A percentile compares a stretch with the other conserved stretches of the same genome.
Evolutionary conservation across 768 basidiomycete species (phyloP).

Genomic region (Russula lepida): DNA sequence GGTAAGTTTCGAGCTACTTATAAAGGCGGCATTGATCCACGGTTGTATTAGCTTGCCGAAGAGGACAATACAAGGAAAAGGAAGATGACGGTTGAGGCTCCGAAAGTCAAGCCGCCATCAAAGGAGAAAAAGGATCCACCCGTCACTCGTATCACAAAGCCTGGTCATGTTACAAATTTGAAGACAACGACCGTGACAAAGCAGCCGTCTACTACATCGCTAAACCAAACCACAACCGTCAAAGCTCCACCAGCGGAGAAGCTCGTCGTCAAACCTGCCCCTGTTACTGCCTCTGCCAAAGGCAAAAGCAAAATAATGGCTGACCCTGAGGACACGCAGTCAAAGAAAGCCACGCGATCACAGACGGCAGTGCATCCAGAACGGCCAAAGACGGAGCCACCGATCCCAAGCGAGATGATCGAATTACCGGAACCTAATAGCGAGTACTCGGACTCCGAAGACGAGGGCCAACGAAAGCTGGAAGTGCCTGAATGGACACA

Average conservation of each 20-base stretch:
- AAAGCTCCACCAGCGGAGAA: constrained; percentile 24
- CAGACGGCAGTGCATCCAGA: constrained; percentile 71
- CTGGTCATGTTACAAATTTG: constrained; percentile 23
- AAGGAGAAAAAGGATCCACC: constrained; percentile 39
- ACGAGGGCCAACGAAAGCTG: constrained; percentile 70
- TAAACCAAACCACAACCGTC: constrained; percentile 10
- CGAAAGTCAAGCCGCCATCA: constrained; percentile 41
- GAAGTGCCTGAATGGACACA: constrained; percentile 86
- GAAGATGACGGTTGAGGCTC: constrained; percentile 41
- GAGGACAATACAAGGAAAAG: constrained; percentile 70
- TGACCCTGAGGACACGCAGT: constrained; percentile 38
- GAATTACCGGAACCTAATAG: constrained; percentile 93
- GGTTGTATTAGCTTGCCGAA: constrained; percentile 35
- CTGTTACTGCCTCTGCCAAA: constrained; percentile 32
- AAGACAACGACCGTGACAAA: constrained; percentile 21
- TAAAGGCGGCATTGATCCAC: neutral
- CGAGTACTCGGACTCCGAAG: constrained; percentile 95
- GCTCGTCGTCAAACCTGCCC: constrained; percentile 32
- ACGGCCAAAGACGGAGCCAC: constrained; percentile 37
- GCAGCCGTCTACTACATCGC: constrained; percentile 12
- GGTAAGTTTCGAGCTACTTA: constrained; percentile 28
- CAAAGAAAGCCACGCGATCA: constrained; percentile 53
- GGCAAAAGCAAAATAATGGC: constrained; percentile 47
- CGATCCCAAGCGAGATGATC: constrained; percentile 64
- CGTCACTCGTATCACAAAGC: constrained; percentile 28